Evolutionary conservation across 225 moss, liverwort and hornwort species (phyloP).

Genomic region (Sphagnum contortum): DNA sequence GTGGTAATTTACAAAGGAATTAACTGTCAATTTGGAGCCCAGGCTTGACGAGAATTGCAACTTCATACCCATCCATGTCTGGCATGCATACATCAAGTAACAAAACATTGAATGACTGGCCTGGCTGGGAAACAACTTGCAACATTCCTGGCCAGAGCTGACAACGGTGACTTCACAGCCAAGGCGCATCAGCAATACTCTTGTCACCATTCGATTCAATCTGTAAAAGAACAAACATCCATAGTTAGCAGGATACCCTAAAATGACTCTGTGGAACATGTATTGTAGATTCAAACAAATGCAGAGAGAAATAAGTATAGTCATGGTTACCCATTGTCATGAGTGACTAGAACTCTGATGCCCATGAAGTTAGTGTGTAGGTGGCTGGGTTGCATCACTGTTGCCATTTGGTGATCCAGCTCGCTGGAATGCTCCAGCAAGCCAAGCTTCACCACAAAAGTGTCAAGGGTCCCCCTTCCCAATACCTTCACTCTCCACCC

Average conservation of each 20-base stretch:
- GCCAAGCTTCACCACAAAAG: conserved; percentile 43
- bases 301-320: not conserved
- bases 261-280: no score
- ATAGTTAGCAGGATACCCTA: not conserved
- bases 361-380: conserved; percentile 40
- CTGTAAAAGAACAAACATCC: conserved; percentile 11
- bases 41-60: conserved; percentile 45
- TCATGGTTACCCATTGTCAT: conserved; percentile 49
- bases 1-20: no score
- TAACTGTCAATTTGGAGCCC: no score
- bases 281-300: no score
- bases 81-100: conserved; percentile 64
- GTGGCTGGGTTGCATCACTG: not conserved
- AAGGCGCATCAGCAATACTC: conserved; percentile 59
- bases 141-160: conserved; percentile 64
- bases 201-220: no score
- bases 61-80: conserved; percentile 71
- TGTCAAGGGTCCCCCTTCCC: conserved; percentile 49
- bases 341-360: conserved; percentile 63
- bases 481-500: conserved; percentile 56
- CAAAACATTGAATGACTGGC: conserved; percentile 46
- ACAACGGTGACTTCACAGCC: conserved; percentile 65
- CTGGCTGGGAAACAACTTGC: conserved; percentile 44
- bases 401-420: conserved; percentile 32
- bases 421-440: conserved; percentile 41